Evolutionary conservation across 2,329 filamentous ascomycete species (phyloP), one percentile per base, ranked within the genome.

Genomic region (Bertia moriformis): DNA sequence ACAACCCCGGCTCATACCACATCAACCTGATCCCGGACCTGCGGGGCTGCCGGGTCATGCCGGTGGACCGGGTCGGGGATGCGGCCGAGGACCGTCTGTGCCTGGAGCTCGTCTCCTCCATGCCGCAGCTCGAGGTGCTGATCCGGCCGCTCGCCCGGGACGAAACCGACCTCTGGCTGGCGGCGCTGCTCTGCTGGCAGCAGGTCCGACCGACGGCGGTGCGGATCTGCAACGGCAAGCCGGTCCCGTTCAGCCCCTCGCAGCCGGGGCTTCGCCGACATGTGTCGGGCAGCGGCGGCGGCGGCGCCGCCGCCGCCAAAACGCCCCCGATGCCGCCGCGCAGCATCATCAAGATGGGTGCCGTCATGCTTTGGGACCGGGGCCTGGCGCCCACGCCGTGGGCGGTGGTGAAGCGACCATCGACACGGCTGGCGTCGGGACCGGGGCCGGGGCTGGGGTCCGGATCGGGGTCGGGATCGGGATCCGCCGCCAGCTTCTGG

Each of bases 341-440:
- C 80, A 86, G 82, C 40, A 91, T 96, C 46, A 96, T 96, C 63
- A 98, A 96, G 55, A 85, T 95, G 37, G 91, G 87, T 40, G 88
- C 87, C 53, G 74, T 94, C 53, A 78, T 87, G 52, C 68, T 93
- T 37, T 95, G 88, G 89, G 87, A 96, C 58, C 91, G 83, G 54
- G 80, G 78, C 2, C 52, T 63, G 4, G 66, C 73, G 12, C 58
- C 59, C 14, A 67, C 69, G 27, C 71, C 75, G 4, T 61, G 65
- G 35, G 63, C 71, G 14, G 69, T 78, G 41, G 64, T 73, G 38
- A 69, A 66, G 48, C 61, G 69, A 3, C 65, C 73, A 2, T 77
- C 73, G 2, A 72, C 71, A 1, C 62, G 69, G 42, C 71, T 78
- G 50, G 49, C 71, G 18, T 62, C 66, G 19, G n/a, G n/a, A n/a